Evolutionary conservation across 176 grass and related monocot genomes (phyloP).

Genomic region (Oryza australiensis): DNA sequence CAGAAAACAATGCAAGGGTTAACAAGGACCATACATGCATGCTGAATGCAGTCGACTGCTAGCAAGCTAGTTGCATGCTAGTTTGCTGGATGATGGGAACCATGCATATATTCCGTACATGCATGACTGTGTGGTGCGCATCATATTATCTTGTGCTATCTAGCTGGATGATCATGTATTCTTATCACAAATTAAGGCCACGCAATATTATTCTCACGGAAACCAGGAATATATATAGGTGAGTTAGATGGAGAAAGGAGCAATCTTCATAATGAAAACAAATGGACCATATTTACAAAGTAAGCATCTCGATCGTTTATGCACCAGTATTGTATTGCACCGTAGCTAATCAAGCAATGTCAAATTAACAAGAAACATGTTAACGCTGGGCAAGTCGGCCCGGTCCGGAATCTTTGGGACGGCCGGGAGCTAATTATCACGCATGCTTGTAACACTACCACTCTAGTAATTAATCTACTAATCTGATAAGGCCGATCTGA

Average conservation of each 20-base stretch:
- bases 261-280: background rate
- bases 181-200: background rate
- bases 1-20: conserved; percentile 20
- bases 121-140: background rate
- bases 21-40: background rate
- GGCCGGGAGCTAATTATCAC: background rate
- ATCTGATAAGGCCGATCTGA: too few relatives aligned
- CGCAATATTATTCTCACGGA: too few relatives aligned
- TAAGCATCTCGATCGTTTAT: background rate
- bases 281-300: background rate
- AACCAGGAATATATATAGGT: background rate
- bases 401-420: background rate
- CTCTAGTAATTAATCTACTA: too few relatives aligned
- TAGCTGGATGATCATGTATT: background rate
- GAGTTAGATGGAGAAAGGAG: background rate
- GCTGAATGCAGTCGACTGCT: background rate
- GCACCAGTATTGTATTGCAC: too few relatives aligned
- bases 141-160: background rate
- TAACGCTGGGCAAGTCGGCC: background rate
- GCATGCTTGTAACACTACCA: background rate
- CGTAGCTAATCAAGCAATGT: background rate
- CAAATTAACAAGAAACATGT: background rate
- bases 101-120: background rate
- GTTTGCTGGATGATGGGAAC: background rate
- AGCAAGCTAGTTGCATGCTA: background rate